Evolutionary conservation across 208 protist species (phyloP).

Genomic region (Trypanosoma congolense): DNA sequence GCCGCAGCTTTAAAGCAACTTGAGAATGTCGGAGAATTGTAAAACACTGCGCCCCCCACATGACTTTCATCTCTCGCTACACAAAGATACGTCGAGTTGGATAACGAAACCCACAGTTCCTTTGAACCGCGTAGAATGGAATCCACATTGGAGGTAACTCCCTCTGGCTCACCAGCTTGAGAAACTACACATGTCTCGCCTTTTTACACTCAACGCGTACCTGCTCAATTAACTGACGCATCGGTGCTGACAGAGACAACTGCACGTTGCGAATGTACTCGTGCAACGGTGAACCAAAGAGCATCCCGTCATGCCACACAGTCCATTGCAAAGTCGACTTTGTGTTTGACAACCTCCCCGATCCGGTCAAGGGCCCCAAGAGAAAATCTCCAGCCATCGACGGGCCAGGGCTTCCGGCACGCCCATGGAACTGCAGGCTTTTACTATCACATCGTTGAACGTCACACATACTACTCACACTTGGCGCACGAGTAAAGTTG

Average conservation of each 20-base stretch:
- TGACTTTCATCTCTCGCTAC: not conserved
- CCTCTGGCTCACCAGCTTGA: not conserved
- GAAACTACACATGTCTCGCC: not conserved
- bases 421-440: not conserved
- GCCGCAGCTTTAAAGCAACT: conserved; percentile 10
- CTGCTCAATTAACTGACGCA: conserved; percentile 8
- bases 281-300: conserved; percentile 14
- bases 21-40: conserved; percentile 13
- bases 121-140: not conserved
- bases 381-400: not conserved
- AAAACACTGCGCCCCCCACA: conserved; percentile 19
- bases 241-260: conserved; percentile 6
- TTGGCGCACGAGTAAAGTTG: not conserved
- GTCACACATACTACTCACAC: not conserved
- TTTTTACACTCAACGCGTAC: not conserved
- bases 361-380: not conserved
- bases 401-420: too few relatives aligned
- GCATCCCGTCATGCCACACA: conserved; percentile 14
- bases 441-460: not conserved
- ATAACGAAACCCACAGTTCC: conserved; percentile 15
- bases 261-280: conserved; percentile 18
- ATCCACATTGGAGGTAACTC: not conserved
- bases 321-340: conserved; percentile 23
- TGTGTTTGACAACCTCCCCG: conserved; percentile 3
- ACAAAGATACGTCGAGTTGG: conserved; percentile 8